Conservation (phyloP, 164 flowering plant genomes). For the Amborella trichopoda region DNA sequence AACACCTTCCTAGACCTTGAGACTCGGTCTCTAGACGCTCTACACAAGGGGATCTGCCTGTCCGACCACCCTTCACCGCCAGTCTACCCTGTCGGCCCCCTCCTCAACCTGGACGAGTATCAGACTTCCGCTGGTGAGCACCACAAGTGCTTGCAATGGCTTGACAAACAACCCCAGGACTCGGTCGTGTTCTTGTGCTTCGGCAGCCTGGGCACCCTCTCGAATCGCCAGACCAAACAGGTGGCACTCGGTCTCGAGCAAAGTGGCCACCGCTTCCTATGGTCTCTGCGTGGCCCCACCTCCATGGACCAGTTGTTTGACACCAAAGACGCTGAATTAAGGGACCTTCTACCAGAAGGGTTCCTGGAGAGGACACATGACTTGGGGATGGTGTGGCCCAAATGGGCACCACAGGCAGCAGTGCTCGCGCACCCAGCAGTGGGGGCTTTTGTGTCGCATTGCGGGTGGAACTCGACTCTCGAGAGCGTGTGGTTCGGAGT, state of each 20-base stretch:
- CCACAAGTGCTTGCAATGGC: neutral
- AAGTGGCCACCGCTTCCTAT: neutral
- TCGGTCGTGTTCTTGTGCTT: constrained; percentile 2
- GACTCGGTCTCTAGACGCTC: neutral
- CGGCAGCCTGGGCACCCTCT: neutral
- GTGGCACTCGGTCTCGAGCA: neutral
- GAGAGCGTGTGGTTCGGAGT: constrained; percentile 12
- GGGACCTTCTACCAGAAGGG: constrained; percentile 7
- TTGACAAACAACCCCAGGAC: neutral
- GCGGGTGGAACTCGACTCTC: constrained; percentile 11
- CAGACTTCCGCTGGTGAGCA: neutral
- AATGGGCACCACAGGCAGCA: constrained; percentile 8
- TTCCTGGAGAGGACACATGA: constrained; percentile 6
- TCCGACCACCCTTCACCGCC: neutral
- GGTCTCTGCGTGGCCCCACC: neutral
- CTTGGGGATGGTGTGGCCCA: constrained; percentile 6
- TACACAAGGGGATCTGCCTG: neutral
- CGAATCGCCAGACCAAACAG: neutral
- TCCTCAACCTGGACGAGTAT: neutral
- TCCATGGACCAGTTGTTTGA: no score
- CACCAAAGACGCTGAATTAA: neutral
- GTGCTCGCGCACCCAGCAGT: constrained; percentile 5
- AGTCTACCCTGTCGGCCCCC: neutral
- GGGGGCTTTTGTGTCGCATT: constrained; percentile 10
- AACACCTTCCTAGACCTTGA: neutral